A percentile compares a stretch with the other conserved stretches of the same genome.
Conservation (phyloP, 768 basidiomycete species). For the Pilatotrama ljubarskyi region DNA sequence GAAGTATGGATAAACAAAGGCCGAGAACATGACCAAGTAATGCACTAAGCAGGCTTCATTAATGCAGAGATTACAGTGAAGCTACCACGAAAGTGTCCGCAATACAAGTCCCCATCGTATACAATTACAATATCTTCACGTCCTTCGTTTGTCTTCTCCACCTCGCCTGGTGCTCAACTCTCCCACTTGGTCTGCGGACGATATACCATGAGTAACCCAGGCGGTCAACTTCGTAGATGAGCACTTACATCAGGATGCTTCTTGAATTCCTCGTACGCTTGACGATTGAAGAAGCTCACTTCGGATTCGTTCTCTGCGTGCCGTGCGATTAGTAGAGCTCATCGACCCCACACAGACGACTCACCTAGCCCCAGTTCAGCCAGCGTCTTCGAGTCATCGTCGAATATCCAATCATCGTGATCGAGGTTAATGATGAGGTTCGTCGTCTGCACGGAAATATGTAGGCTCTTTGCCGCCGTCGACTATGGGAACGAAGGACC, state of each 20-base stretch:
- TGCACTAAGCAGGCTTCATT: background rate
- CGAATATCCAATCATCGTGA: slow-evolving; percentile 89
- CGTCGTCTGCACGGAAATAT: slow-evolving; percentile 61
- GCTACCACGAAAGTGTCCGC: too few relatives aligned
- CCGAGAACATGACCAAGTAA: too few relatives aligned
- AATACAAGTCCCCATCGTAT: background rate
- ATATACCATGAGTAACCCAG: background rate
- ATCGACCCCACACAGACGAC: slow-evolving; percentile 27
- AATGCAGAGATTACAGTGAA: background rate
- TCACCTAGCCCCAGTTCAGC: slow-evolving; percentile 74
- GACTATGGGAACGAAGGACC: slow-evolving; percentile 9
- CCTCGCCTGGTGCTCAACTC: slow-evolving; percentile 1
- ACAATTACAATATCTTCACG: background rate
- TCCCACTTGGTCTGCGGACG: slow-evolving; percentile 30
- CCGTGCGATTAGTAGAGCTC: background rate
- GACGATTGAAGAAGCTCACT: slow-evolving; percentile 84
- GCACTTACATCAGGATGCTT: slow-evolving; percentile 69
- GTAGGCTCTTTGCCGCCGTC: background rate
- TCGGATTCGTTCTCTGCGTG: slow-evolving; percentile 91
- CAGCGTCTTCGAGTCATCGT: slow-evolving; percentile 65
- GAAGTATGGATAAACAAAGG: too few relatives aligned
- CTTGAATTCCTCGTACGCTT: slow-evolving; percentile 80
- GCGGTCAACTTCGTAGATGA: background rate
- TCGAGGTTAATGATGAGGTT: slow-evolving; percentile 99
- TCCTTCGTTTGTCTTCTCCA: too few relatives aligned